Base-by-base conservation (phyloP, 805 yeast genomes). In the Yarrowia porcina region DNA sequence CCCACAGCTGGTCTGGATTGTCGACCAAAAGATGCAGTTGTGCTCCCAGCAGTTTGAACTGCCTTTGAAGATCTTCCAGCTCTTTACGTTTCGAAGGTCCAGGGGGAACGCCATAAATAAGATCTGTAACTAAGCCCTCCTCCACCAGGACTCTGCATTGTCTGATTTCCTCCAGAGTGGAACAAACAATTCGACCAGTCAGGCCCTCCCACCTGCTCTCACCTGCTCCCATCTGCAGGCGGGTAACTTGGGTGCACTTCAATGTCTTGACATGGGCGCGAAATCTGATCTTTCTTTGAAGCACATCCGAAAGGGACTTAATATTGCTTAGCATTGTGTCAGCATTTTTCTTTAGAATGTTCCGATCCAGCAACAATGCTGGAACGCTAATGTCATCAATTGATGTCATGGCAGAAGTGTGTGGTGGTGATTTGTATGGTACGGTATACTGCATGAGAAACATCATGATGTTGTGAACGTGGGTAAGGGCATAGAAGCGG, bases 191-290 rank as follows among this genome's bases (percentile, higher is more conserved):
- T 49, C 80, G 77, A 54, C 63, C 63, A 12, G 41, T 23, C 9
- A 45, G 42, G 13, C 18, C 17, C 28, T 32, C 9, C 32, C 32
- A 45, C 32, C 25, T 13, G 11, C 13, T n/a, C 8, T 13, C 64
- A 17, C 59, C 44, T n/a, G 59, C 42, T 1, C 77, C 86, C 70
- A 86, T 70, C 73, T 86, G 88, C 42, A 81, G 71, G 21, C 72
- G 67, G 2, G 84, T 75, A 7, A 89, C 91, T 67, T 85, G 87
- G 10, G 77, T 66, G 0, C 88, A 80, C 71, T 89, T 88, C 71
- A 87, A 91, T 0, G 94, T 89, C 72, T 88, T 88, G 21, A 88
- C 83, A 70, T 88, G 91, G 3, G 88, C 86, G 64, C 96, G 77
- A 70, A 88, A 87, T 18, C 72, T 75, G 6, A 77, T 76, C 2